Conservation (phyloP, 164 flowering plant species). For the Dillenia turbinata region DNA sequence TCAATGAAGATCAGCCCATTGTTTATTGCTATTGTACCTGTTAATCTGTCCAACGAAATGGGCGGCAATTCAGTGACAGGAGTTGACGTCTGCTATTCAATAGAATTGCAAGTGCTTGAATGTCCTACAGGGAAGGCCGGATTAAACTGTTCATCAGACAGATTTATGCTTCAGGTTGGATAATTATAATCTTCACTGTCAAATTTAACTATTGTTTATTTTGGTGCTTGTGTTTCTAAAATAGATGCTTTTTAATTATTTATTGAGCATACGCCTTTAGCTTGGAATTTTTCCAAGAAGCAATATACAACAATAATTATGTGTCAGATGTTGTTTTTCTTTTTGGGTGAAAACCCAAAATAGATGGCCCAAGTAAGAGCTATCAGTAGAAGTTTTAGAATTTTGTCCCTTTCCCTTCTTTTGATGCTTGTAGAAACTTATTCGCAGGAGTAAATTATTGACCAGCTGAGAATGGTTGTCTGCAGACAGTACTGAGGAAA, state of each 20-base stretch:
- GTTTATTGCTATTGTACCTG: slow-evolving; percentile 50
- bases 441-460: slow-evolving; percentile 23
- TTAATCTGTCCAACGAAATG: slow-evolving; percentile 27
- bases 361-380: too few species aligned
- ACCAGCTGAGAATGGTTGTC: slow-evolving; percentile 38
- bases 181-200: neutral
- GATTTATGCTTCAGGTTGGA: slow-evolving; percentile 70
- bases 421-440: slow-evolving; percentile 23
- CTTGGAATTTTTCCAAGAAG: too few species aligned
- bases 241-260: neutral
- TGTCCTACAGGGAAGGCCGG: slow-evolving; percentile 83
- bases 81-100: slow-evolving; percentile 55
- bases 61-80: slow-evolving; percentile 11
- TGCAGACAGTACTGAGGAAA: slow-evolving; percentile 71
- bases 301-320: too few species aligned
- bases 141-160: slow-evolving; percentile 53
- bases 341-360: too few species aligned
- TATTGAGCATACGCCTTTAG: neutral
- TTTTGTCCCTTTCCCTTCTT: neutral
- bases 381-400: too few species aligned
- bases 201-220: neutral
- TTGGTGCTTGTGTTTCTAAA: neutral
- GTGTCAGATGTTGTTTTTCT: too few species aligned
- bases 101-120: slow-evolving; percentile 52
- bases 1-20: slow-evolving; percentile 76